Conservation (phyloP, 129 eudicot genomes). For the Chrysanthemum lavandulifolium region DNA sequence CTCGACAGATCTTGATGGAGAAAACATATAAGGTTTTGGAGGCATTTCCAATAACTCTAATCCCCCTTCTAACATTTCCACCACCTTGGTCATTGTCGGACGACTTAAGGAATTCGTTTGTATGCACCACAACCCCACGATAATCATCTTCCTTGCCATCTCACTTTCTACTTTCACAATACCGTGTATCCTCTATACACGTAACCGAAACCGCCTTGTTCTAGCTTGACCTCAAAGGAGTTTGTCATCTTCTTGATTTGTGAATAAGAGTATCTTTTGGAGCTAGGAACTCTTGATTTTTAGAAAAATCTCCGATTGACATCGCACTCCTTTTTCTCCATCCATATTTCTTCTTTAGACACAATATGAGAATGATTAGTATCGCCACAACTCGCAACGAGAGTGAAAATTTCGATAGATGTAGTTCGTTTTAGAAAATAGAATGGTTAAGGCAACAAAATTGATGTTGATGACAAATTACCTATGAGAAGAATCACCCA, state of each 20-base stretch:
- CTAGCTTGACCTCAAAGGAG: background rate
- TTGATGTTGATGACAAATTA: too few relatives aligned
- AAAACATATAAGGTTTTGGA: slow-evolving; percentile 29
- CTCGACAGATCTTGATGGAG: slow-evolving; percentile 3
- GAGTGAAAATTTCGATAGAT: too few relatives aligned
- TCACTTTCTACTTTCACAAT: slow-evolving; percentile 21
- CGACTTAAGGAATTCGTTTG: slow-evolving; percentile 31
- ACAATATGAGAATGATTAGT: background rate
- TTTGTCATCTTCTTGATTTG: background rate
- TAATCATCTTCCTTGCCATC: slow-evolving; percentile 34
- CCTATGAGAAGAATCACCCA: too few relatives aligned
- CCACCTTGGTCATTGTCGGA: slow-evolving; percentile 37
- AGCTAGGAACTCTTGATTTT: background rate
- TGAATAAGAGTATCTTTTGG: background rate
- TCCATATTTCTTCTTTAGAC: background rate
- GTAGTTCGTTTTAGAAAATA: too few relatives aligned
- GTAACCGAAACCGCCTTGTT: background rate
- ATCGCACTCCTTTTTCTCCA: background rate
- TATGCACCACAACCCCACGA: slow-evolving; percentile 18
- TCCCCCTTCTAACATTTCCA: slow-evolving; percentile 45
- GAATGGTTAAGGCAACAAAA: too few relatives aligned
- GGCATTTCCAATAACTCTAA: slow-evolving; percentile 29
- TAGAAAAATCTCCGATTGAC: background rate
- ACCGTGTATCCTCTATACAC: slow-evolving; percentile 12
- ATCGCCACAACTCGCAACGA: too few relatives aligned